Evolutionary conservation across 73 alveolate species (phyloP).

Genomic region (Paramecium octaurelia): DNA sequence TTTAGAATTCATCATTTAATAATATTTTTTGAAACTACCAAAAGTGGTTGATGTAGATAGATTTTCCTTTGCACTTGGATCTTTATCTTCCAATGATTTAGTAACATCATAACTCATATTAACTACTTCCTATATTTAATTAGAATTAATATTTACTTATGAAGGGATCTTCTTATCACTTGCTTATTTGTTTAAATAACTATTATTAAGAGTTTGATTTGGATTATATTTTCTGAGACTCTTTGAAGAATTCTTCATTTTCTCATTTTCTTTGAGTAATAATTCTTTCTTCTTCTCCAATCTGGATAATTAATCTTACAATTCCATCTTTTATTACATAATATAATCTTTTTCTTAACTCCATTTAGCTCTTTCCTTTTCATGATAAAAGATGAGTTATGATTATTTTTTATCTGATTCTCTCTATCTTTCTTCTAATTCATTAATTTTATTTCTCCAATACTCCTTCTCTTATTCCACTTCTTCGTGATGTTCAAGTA

Average conservation of each 20-base stretch:
- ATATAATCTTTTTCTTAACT: slow-evolving; percentile 86
- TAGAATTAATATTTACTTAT: background rate
- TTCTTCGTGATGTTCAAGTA: slow-evolving; percentile 68
- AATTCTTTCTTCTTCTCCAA: slow-evolving; percentile 86
- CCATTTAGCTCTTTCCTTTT: slow-evolving; percentile 96
- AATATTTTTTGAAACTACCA: slow-evolving; percentile 38
- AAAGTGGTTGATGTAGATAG: slow-evolving; percentile 10
- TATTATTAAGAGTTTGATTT: background rate
- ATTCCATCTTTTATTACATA: slow-evolving; percentile 75
- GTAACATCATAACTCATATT: slow-evolving; percentile 49
- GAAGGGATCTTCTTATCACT: background rate
- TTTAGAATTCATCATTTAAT: slow-evolving; percentile 40
- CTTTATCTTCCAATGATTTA: slow-evolving; percentile 33
- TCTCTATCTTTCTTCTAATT: slow-evolving; percentile 66
- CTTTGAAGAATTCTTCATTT: slow-evolving; percentile 70
- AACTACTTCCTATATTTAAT: background rate
- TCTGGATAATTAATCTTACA: slow-evolving; percentile 71
- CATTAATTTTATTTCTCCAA: slow-evolving; percentile 41
- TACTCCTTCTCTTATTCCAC: slow-evolving; percentile 85
- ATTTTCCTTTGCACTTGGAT: background rate
- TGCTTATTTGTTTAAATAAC: background rate
- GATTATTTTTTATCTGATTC: slow-evolving; percentile 83
- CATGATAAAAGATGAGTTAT: slow-evolving; percentile 76
- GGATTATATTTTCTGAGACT: slow-evolving; percentile 39
- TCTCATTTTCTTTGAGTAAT: slow-evolving; percentile 90